Evolutionary conservation across 805 yeast genomes (phyloP), one percentile per base, ranked within the genome.

Genomic region (Lipomyces kockii): DNA sequence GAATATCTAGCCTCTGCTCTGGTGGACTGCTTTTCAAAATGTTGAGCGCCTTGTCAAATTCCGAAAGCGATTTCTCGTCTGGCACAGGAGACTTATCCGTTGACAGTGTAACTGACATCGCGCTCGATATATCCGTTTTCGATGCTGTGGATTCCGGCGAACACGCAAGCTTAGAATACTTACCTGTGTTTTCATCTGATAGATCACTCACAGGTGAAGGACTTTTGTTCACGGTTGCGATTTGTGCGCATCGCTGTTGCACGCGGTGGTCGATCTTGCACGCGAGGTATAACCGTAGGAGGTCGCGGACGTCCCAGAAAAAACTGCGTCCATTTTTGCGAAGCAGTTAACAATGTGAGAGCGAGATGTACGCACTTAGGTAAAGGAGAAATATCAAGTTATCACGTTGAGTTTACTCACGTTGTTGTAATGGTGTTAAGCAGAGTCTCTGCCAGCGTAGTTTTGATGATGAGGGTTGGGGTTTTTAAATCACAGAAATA

Each of bases 61-160:
- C n/a, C 37, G 37, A 34, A 34, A 34, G 37, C 37, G 37, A 34
- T 34, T 8, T 11, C 37, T 34, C 37, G 9, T 34, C 12, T 49
- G 1, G 25, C 53, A 22, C 53, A 3, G 53, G 53, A 5, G 53
- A 49, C 17, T 49, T 49, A 8, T 49, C 53, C 25, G 25, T 49
- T 22, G 53, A 49, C 22, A 49, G 20, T 22, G 25, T 49, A 3
- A 22, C 53, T 22, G 53, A 49, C 25, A 22, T 49, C 53, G 53
- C 53, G 53, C 53, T 49, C 20, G 53, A 49, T 49, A 49, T n/a
- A 49, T 49, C 53, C 20, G 53, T 49, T 22, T n/a, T n/a, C 8
- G 53, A 49, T 49, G 25, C 11, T 8, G 53, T 49, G 25, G 53
- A 49, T 17, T 49, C 53, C 25, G 53, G 53, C 53, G 25, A 49